Conservation (phyloP, 352 stramenopile species). For the Phytophthora citricola region DNA sequence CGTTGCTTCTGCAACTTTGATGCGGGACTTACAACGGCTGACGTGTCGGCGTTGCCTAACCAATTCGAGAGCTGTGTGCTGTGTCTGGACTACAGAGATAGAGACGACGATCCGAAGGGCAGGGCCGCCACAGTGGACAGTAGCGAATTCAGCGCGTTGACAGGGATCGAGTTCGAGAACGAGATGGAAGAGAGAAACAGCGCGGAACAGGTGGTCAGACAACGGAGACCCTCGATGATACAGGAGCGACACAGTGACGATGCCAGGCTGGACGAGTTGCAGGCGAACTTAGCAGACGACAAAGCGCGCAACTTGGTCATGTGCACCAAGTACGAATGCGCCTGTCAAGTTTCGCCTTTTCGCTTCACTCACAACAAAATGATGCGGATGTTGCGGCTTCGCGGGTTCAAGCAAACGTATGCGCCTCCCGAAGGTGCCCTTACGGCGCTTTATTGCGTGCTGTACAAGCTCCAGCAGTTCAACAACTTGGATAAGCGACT, state of each 20-base stretch:
- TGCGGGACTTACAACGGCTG: conserved; percentile 51
- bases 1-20: conserved; percentile 89
- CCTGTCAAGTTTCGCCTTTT: conserved; percentile 78
- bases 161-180: conserved; percentile 22
- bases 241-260: conserved; percentile 21
- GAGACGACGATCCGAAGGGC: conserved; percentile 20
- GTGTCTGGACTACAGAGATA: conserved; percentile 52
- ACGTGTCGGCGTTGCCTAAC: conserved; percentile 44
- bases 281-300: conserved; percentile 79
- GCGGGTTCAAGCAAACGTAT: conserved; percentile 55
- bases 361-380: conserved; percentile 62
- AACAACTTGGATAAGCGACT: conserved; percentile 80
- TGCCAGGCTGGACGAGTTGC: conserved; percentile 56
- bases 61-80: conserved; percentile 61
- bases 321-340: conserved; percentile 72
- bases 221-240: conserved; percentile 19
- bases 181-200: conserved; percentile 18
- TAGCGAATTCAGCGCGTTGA: conserved; percentile 33
- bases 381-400: conserved; percentile 64
- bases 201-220: conserved; percentile 16
- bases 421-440: conserved; percentile 42
- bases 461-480: conserved; percentile 69
- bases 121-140: conserved; percentile 22
- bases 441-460: conserved; percentile 69
- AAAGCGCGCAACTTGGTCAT: conserved; percentile 67